A percentile compares a stretch with the other conserved stretches of the same genome.
phyloP scores from a whole-genome alignment of 2,329 filamentous ascomycete species.

The Penicillium sp. region DNA sequence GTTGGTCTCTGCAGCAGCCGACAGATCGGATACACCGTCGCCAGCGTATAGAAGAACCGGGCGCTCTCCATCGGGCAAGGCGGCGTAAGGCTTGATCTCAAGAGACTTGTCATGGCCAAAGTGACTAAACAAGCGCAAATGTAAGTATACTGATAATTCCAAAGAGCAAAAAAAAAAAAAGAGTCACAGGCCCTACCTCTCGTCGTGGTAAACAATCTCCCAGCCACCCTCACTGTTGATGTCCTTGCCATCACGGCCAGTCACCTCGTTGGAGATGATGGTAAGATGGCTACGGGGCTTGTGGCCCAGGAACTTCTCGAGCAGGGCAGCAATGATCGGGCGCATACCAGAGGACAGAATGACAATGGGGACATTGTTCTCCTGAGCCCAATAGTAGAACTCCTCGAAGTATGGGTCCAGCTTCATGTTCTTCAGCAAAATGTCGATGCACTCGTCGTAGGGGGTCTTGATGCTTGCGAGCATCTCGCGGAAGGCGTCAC shows the following conservation, averaged over 20 bases:
- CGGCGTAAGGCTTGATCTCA: slow-evolving; percentile 78
- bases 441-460: slow-evolving; percentile 77
- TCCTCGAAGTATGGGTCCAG: slow-evolving; percentile 85
- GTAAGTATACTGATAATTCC: not conserved
- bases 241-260: slow-evolving; percentile 63
- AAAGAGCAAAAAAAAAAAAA: no score
- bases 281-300: slow-evolving; percentile 70
- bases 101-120: slow-evolving; percentile 98
- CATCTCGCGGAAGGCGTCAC: slow-evolving; percentile 86
- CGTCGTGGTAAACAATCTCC: slow-evolving; percentile 86
- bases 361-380: slow-evolving; percentile 85
- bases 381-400: slow-evolving; percentile 80
- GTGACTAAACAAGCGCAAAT: slow-evolving; percentile 49
- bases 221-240: slow-evolving; percentile 82
- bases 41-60: slow-evolving; percentile 93
- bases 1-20: slow-evolving; percentile 88
- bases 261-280: slow-evolving; percentile 86
- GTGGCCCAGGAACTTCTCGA: slow-evolving; percentile 78
- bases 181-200: slow-evolving; percentile 56
- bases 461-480: slow-evolving; percentile 81
- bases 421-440: slow-evolving; percentile 77
- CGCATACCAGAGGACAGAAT: slow-evolving; percentile 91
- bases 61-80: slow-evolving; percentile 65
- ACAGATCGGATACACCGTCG: slow-evolving; percentile 89
- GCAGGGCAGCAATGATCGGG: slow-evolving; percentile 81